Evolutionary conservation across 192 early-diverging fungal genomes (phyloP), one percentile per base, ranked within the genome.

Genomic region (Thamnidium elegans): DNA sequence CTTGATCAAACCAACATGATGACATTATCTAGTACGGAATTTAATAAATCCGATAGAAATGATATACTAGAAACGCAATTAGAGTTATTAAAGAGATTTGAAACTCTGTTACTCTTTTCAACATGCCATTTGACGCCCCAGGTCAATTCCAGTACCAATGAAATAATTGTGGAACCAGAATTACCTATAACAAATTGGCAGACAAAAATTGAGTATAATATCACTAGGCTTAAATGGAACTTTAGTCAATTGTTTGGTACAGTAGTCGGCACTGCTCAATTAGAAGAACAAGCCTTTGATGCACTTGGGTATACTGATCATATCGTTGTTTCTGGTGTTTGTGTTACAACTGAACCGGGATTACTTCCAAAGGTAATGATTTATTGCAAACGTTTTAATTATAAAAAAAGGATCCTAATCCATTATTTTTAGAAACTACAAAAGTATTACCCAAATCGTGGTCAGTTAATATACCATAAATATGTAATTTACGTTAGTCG

Each of bases 331-430:
- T 59, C 58, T 3, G 58, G 58, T 17, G 19, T 59, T 7, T 59
- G 58, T 59, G 58, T 59, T 17, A 59, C 58, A 6, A 45, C 58
- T 39, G 58, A 59, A 21, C 58, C 58, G 19, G 58, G 58, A 45
- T 45, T 59, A 36, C 58, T 59, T 44, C 58, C 58, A 59, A 59
- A 59, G 58, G 58, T 59, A 59, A 59, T 26, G 3, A 14, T 50
- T 26, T 26, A 26, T 52, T 21, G 23, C 11, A 51, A 20, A 52
- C 23, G 19, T 20, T 14, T 9, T 11, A 9, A 11, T 11, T 5
- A 7, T 26, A 23, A n/a, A n/a, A n/a, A n/a, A n/a, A n/a, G n/a
- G 30, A 53, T 13, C 26, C 26, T 26, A 26, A 26, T 26, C 26
- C 26, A 26, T 3, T 39, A 9, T 39, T 39, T 39, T 39, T 39